A percentile compares a stretch with the other conserved stretches of the same genome.
Conservation (phyloP, 2,329 filamentous ascomycete genomes). For the Aureobasidium sp. region DNA sequence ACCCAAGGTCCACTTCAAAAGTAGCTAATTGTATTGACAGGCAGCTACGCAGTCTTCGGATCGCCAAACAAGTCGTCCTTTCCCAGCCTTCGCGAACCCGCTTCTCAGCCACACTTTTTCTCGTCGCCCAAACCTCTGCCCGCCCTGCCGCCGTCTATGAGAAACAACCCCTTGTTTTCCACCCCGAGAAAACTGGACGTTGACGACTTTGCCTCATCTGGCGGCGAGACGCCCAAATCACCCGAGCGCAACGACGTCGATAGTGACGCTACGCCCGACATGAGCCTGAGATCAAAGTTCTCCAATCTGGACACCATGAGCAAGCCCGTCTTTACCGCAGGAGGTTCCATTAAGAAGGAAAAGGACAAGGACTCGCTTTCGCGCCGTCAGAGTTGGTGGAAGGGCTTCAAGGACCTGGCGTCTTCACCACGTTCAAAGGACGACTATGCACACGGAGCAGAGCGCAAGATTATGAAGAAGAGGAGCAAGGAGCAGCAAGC, state of each 20-base stretch:
- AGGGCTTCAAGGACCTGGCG: not conserved
- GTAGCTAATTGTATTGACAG: conserved; percentile 17
- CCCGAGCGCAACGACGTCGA: conserved; percentile 34
- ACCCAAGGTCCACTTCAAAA: not conserved
- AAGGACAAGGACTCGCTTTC: conserved; percentile 10
- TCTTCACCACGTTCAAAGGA: conserved; percentile 3
- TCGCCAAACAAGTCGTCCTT: conserved; percentile 43
- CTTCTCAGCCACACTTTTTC: conserved; percentile 46
- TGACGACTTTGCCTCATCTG: conserved; percentile 37
- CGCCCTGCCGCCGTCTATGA: conserved; percentile 29
- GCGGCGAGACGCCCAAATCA: conserved; percentile 44
- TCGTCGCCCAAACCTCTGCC: conserved; percentile 33
- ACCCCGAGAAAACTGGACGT: conserved; percentile 32
- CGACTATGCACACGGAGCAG: conserved; percentile 13
- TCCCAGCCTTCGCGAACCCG: conserved; percentile 43
- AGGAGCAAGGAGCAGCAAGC: conserved; percentile 7
- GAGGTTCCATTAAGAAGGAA: not conserved
- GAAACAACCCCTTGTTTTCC: conserved; percentile 30
- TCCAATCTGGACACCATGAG: conserved; percentile 19
- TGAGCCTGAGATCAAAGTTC: conserved; percentile 22
- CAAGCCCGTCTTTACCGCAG: conserved; percentile 11
- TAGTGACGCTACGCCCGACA: conserved; percentile 38
- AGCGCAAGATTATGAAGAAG: conserved; percentile 14
- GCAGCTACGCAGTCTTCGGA: conserved; percentile 31
- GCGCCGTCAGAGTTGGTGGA: conserved; percentile 13